phyloP scores from a whole-genome alignment of 176 grass and related monocot genomes.

The Avena eriantha region DNA sequence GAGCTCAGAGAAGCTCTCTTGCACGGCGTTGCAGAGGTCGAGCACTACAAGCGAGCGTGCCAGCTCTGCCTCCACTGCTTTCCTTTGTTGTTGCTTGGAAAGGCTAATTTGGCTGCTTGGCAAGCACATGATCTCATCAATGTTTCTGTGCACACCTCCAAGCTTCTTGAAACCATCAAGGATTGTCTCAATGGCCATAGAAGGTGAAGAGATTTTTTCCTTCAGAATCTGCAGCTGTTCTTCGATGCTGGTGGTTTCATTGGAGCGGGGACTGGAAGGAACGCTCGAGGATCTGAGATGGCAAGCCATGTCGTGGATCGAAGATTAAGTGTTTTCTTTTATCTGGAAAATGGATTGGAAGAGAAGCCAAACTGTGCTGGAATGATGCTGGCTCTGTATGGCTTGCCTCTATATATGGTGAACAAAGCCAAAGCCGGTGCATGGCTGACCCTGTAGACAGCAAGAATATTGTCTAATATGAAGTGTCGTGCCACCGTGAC shows the following conservation, averaged over 20 bases:
- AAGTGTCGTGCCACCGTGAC: neutral
- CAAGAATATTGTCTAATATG: slow-evolving; percentile 1
- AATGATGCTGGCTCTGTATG: neutral
- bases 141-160: slow-evolving; percentile 19
- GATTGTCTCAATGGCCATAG: neutral
- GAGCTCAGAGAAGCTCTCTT: slow-evolving; percentile 30
- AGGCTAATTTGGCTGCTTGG: slow-evolving; percentile 37
- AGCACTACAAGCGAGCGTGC: slow-evolving; percentile 38
- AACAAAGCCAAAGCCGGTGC: slow-evolving; percentile 11
- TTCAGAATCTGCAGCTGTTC: slow-evolving; percentile 3
- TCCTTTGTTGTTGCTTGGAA: slow-evolving; percentile 32
- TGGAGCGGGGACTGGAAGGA: too few relatives aligned
- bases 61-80: slow-evolving; percentile 43
- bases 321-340: neutral
- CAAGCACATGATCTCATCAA: slow-evolving; percentile 24
- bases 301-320: slow-evolving; percentile 39
- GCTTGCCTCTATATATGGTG: neutral
- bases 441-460: neutral
- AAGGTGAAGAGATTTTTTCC: neutral
- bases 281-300: neutral
- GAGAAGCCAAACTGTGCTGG: neutral
- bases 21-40: slow-evolving; percentile 34
- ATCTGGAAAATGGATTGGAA: slow-evolving; percentile 6
- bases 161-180: slow-evolving; percentile 19
- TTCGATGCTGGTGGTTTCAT: neutral